Percentiles rank a stretch among this genome's conserved stretches.
phyloP scores from a whole-genome alignment of 2,329 filamentous ascomycete genomes.

The Pezicula carpinea region DNA sequence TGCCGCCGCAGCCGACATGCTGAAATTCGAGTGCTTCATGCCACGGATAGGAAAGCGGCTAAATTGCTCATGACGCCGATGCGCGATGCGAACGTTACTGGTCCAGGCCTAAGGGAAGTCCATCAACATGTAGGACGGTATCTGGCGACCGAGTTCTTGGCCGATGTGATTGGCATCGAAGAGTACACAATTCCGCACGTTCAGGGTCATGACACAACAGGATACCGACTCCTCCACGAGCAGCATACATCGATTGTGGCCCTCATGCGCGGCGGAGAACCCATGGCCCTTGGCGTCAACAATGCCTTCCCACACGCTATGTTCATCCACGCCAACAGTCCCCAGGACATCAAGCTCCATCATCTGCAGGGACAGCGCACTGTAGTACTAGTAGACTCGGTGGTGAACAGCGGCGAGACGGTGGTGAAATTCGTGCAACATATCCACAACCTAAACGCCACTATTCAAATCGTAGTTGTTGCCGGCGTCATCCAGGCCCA shows the following conservation, averaged over 20 bases:
- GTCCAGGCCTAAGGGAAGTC: conserved; percentile 41
- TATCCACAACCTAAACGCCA: conserved; percentile 35
- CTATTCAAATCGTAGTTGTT: conserved; percentile 47
- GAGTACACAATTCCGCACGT: conserved; percentile 45
- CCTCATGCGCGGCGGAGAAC: conserved; percentile 59
- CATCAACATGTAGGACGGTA: conserved; percentile 48
- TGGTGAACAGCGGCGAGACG: conserved; percentile 53
- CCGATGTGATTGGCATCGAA: conserved; percentile 45
- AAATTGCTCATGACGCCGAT: conserved; percentile 50
- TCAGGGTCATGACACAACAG: conserved; percentile 38
- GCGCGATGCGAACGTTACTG: conserved; percentile 42
- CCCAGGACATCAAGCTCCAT: conserved; percentile 36
- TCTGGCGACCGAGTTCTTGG: conserved; percentile 45
- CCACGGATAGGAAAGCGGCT: conserved; percentile 38
- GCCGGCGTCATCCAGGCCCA: conserved; percentile 48
- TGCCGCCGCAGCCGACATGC: conserved; percentile 2
- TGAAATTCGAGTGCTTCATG: conserved; percentile 32
- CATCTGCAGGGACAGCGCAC: conserved; percentile 36
- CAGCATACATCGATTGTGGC: conserved; percentile 47
- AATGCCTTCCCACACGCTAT: conserved; percentile 46
- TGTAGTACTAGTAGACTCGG: conserved; percentile 54
- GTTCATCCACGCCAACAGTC: conserved; percentile 42
- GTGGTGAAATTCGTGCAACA: conserved; percentile 43
- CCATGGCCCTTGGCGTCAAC: conserved; percentile 55
- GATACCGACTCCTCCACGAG: conserved; percentile 44